phyloP scores from a whole-genome alignment of 176 grass and related monocot genomes.

The Pharus latifolius region DNA sequence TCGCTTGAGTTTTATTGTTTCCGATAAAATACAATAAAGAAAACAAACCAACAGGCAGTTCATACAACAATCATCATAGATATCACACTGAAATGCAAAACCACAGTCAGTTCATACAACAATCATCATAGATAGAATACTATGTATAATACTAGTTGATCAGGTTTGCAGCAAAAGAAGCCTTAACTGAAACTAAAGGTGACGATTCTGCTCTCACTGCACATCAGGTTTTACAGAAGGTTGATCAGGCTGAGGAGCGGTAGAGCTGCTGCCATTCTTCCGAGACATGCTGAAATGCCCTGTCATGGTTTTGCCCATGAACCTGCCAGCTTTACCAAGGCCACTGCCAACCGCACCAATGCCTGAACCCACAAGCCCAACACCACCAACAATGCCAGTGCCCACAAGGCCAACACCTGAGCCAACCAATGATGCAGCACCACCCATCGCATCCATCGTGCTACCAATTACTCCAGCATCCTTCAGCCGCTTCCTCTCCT shows the following conservation, averaged over 20 bases:
- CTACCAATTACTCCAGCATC: conserved; percentile 79
- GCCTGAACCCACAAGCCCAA: conserved; percentile 56
- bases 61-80: too few relatives aligned
- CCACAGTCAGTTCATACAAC: neutral
- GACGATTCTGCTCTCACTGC: neutral
- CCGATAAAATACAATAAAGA: neutral
- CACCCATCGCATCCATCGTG: conserved; percentile 91
- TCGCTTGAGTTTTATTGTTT: neutral
- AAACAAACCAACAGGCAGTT: neutral
- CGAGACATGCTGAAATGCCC: conserved; percentile 62
- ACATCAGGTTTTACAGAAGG: conserved; percentile 15
- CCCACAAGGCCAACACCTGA: conserved; percentile 76
- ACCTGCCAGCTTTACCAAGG: conserved; percentile 75
- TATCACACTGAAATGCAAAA: too few relatives aligned
- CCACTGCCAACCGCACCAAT: conserved; percentile 71
- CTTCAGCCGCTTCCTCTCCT: conserved; percentile 82
- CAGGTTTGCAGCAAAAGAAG: neutral
- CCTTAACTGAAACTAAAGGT: neutral
- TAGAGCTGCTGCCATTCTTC: conserved; percentile 53
- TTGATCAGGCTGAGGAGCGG: conserved; percentile 26
- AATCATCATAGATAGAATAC: neutral
- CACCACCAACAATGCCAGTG: conserved; percentile 50
- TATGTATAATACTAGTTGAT: neutral
- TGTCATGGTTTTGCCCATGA: conserved; percentile 70
- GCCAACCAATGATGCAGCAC: conserved; percentile 66